A percentile compares a stretch with the other conserved stretches of the same genome.
These are phyloP conservation scores for Apiospora phragmitis DNA, from an alignment of 2,329 filamentous ascomycete species.

Conservation along the genomic window DNA sequence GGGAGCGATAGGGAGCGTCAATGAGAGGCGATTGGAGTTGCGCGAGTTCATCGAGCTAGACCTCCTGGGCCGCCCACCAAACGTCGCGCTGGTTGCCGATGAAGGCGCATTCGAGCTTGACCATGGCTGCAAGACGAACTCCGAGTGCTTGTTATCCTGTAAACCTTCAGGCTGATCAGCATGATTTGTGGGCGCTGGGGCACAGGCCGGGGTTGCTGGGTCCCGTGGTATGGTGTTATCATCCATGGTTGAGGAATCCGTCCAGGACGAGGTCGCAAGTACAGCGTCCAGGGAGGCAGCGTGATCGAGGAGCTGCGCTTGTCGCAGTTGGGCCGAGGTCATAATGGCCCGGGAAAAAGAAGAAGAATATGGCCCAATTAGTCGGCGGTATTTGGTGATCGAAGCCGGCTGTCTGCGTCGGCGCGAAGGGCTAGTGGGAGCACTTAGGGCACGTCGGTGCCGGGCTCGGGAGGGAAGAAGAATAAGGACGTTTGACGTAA, in stretches of 20 bases:
- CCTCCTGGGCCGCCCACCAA: slow-evolving; percentile 47
- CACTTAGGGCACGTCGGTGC: slow-evolving; percentile 27
- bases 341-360: slow-evolving; percentile 23
- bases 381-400: slow-evolving; percentile 19
- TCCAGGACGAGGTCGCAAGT: slow-evolving; percentile 24
- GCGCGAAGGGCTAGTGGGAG: slow-evolving; percentile 26
- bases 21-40: slow-evolving; percentile 58
- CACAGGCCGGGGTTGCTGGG: slow-evolving; percentile 17
- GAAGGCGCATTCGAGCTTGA: slow-evolving; percentile 38
- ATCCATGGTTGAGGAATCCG: slow-evolving; percentile 17
- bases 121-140: slow-evolving; percentile 23
- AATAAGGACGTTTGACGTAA: slow-evolving; percentile 27
- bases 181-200: slow-evolving; percentile 19
- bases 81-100: slow-evolving; percentile 38
- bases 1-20: slow-evolving; percentile 61
- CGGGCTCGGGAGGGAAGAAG: slow-evolving; percentile 24
- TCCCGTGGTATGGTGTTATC: slow-evolving; percentile 16
- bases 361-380: slow-evolving; percentile 13
- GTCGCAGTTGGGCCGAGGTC: slow-evolving; percentile 29
- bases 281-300: slow-evolving; percentile 28
- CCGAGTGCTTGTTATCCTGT: slow-evolving; percentile 19
- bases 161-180: slow-evolving; percentile 15
- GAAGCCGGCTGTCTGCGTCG: slow-evolving; percentile 17
- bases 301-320: slow-evolving; percentile 23
- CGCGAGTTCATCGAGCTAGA: slow-evolving; percentile 55